Evolutionary conservation across 805 yeast species (phyloP), one percentile per base, ranked within the genome.

Genomic region (Saccharomyces paradoxus): DNA sequence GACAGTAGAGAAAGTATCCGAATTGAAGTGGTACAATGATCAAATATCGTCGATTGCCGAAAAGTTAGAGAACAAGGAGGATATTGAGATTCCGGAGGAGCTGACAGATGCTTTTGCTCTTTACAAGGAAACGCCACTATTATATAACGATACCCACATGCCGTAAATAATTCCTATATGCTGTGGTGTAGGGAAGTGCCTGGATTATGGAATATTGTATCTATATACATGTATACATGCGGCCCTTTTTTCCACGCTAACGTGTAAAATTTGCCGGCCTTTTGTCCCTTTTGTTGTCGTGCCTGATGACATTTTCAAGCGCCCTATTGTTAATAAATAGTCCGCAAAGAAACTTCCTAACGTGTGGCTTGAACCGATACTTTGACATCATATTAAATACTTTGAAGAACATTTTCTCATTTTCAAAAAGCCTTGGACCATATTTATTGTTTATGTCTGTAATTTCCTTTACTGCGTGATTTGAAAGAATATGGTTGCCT

Each of bases 301-400:
- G 71, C 63, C 72, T 76, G 37, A 81, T 74, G 51, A 83, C 59
- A 12, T 69, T 68, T 56, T 83, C 88, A 65, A 86, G 69, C 48
- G 82, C 72, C 31, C 73, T 73, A 12, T 77, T 73, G 58, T 79
- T 78, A 53, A 81, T 79, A 59, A 87, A 81, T 52, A 86, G 71
- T 47, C 84, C 91, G 61, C 84, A 78, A 14, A 89, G 72, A 63
- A 83, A 85, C 58, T 81, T 76, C 41, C 96, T 72, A 21, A 81
- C 81, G 3, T 81, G 80, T 52, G 80, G 81, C 58, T 84, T 80
- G 68, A 81, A 87, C 50, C 77, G 78, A 74, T 71, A 89, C 66
- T 68, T 74, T 60, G 75, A 86, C 77, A 76, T 77, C 62, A 74
- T 76, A 53, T 71, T 75, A 69, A 75, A 74, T 51, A 74, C 82